Evolutionary conservation across 345 rosid species (phyloP), one percentile per base, ranked within the genome.

Genomic region (Abelmoschus esculentus): DNA sequence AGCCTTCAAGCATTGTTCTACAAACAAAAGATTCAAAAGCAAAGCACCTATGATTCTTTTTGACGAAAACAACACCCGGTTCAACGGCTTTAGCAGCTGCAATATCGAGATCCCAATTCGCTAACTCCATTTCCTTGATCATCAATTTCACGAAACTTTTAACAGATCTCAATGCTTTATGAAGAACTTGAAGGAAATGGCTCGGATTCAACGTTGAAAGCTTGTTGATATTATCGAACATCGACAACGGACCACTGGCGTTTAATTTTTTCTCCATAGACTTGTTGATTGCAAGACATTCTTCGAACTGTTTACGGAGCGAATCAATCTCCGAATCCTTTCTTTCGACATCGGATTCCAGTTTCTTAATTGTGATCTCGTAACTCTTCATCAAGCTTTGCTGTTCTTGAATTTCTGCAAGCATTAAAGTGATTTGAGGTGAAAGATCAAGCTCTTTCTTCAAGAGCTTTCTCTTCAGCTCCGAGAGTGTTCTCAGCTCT

Each of bases 391-490:
- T 87, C 77, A 95, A 73, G 68, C 96, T 84, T 84, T 95, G 99
- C 61, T 95, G 99, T 60, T 95, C 99, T 13, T 90, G 96, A 76
- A 95, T 86, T 86, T 95, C 97, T 0, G 99, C 96, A 0, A 95
- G 78, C 96, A 95, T 88, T 63, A 87, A 50, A 6, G 99, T 89
- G 7, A 95, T 95, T 9, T 91, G 97, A 0, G 97, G 96, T 0
- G 97, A 88, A 3, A 91, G 82, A 74, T 91, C 89, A 58, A 95
- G 82, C 18, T 89, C 89, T 8, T 85, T 88, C 76, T 84, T 87
- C 3, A 87, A 57, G 61, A 91, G 89, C 72, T 78, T 79, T 5
- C 91, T 81, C 66, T 95, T 95, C 6, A 95, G 80, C 50, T 91
- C 93, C 1, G 99, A 95, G 0, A 95, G 77, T 3, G 80, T 74